Evolutionary conservation across 345 rosid species (phyloP).

Genomic region (Populus deltoides): DNA sequence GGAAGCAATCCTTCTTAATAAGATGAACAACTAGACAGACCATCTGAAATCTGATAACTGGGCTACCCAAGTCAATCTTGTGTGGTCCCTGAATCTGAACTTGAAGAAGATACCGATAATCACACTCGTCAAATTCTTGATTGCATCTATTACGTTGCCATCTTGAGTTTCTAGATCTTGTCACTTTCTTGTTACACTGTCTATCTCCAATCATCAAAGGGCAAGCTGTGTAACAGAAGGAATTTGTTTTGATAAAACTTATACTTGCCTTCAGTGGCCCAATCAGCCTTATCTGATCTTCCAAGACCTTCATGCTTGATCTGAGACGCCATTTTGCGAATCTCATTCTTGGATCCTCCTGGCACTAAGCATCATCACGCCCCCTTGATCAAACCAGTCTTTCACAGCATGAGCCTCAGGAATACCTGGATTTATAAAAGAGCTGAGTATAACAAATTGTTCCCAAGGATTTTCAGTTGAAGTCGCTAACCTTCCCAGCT

Average conservation of each 20-base stretch:
- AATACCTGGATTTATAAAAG: slow-evolving; percentile 69
- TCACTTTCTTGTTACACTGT: slow-evolving; percentile 78
- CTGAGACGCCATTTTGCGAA: slow-evolving; percentile 65
- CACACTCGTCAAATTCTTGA: slow-evolving; percentile 83
- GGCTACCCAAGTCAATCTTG: slow-evolving; percentile 64
- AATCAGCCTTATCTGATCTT: slow-evolving; percentile 84
- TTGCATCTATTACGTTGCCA: slow-evolving; percentile 91
- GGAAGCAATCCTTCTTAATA: neutral
- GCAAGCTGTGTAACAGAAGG: slow-evolving; percentile 86
- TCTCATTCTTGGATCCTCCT: slow-evolving; percentile 55
- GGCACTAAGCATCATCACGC: slow-evolving; percentile 47
- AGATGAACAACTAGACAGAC: too few relatives aligned
- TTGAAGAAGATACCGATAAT: slow-evolving; percentile 83
- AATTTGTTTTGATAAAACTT: slow-evolving; percentile 69
- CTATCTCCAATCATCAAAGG: slow-evolving; percentile 85
- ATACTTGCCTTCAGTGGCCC: slow-evolving; percentile 69
- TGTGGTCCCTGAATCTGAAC: slow-evolving; percentile 86
- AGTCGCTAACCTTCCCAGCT: slow-evolving; percentile 83
- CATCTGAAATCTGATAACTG: too few relatives aligned
- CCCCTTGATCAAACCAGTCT: slow-evolving; percentile 78
- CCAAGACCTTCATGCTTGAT: slow-evolving; percentile 91
- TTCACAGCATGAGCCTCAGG: slow-evolving; percentile 61
- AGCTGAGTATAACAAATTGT: slow-evolving; percentile 82
- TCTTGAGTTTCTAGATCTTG: slow-evolving; percentile 46
- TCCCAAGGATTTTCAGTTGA: slow-evolving; percentile 80